Conservation (phyloP, 306 rosid species). For the Malus orientalis region DNA sequence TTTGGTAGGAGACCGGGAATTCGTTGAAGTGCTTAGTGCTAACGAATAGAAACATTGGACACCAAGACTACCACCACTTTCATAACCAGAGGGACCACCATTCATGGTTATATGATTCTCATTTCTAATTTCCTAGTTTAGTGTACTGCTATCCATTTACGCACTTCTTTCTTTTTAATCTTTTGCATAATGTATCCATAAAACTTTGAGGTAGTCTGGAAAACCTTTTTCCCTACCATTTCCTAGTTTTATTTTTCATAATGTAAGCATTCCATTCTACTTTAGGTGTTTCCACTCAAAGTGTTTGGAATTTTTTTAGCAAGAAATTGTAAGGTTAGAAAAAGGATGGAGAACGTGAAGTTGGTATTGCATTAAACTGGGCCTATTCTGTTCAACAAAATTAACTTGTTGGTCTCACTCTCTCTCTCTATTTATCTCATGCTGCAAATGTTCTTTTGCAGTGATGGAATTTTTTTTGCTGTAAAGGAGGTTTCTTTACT, state of each 20-base stretch:
- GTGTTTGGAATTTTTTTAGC: too few relatives aligned
- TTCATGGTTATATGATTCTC: not conserved
- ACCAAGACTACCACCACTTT: not conserved
- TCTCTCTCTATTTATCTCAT: not conserved
- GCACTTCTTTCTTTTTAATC: not conserved
- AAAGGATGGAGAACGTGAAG: too few relatives aligned
- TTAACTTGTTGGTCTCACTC: not conserved
- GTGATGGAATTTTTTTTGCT: conserved; percentile 54
- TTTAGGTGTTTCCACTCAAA: not conserved
- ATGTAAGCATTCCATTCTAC: not conserved
- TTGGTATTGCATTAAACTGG: not conserved
- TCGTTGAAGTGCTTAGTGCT: not conserved
- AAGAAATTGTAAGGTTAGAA: too few relatives aligned
- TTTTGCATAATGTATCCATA: not conserved
- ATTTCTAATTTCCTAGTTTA: not conserved
- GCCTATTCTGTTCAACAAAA: not conserved
- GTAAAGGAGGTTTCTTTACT: conserved; percentile 57
- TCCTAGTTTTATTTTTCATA: not conserved
- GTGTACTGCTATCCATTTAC: not conserved
- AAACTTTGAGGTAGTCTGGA: not conserved
- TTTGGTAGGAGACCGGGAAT: not conserved
- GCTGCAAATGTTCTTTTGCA: conserved; percentile 17
- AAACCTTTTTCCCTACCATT: not conserved
- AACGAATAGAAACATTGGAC: not conserved
- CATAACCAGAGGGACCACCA: not conserved